These are phyloP conservation scores for Pythium aquatile DNA, from an alignment of 352 stramenopile genomes.

Conservation along the genomic window DNA sequence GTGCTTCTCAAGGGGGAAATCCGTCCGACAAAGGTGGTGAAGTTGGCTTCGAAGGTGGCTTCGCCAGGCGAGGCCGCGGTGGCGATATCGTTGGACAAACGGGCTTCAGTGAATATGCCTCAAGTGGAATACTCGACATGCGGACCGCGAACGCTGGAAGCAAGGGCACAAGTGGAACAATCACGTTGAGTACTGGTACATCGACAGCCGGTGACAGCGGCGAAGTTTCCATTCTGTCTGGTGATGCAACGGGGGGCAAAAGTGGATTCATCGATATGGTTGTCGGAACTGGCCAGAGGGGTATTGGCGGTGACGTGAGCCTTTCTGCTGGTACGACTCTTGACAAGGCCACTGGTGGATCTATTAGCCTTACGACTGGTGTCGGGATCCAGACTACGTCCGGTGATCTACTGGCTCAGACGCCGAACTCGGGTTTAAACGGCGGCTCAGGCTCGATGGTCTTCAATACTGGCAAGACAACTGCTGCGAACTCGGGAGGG, in stretches of 20 bases:
- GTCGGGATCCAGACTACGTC: slow-evolving; percentile 53
- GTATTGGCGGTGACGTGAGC: slow-evolving; percentile 53
- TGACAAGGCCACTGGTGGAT: slow-evolving; percentile 53
- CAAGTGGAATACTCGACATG: slow-evolving; percentile 55
- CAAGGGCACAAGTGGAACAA: slow-evolving; percentile 51
- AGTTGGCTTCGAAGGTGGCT: slow-evolving; percentile 74
- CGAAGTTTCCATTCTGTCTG: slow-evolving; percentile 56
- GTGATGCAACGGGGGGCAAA: slow-evolving; percentile 48
- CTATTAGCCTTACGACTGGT: slow-evolving; percentile 55
- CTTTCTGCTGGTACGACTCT: slow-evolving; percentile 68
- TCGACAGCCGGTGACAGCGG: slow-evolving; percentile 60
- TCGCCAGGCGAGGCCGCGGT: slow-evolving; percentile 47
- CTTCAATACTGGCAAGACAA: slow-evolving; percentile 39
- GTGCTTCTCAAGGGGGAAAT: slow-evolving; percentile 72
- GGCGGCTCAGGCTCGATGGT: slow-evolving; percentile 52
- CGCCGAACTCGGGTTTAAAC: slow-evolving; percentile 43
- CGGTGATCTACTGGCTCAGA: slow-evolving; percentile 57
- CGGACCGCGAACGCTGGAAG: slow-evolving; percentile 52
- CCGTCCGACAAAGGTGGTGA: slow-evolving; percentile 66
- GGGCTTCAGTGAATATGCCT: slow-evolving; percentile 51
- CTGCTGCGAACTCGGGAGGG: slow-evolving; percentile 32
- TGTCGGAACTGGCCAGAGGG: slow-evolving; percentile 53
- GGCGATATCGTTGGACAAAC: slow-evolving; percentile 47
- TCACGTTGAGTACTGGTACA: slow-evolving; percentile 55
- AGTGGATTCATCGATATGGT: slow-evolving; percentile 57